Percentiles rank a stretch among this genome's conserved stretches.
These are phyloP conservation scores for Tubosaeta brunneosetosa DNA, from an alignment of 768 basidiomycete species.

Conservation along the genomic window DNA sequence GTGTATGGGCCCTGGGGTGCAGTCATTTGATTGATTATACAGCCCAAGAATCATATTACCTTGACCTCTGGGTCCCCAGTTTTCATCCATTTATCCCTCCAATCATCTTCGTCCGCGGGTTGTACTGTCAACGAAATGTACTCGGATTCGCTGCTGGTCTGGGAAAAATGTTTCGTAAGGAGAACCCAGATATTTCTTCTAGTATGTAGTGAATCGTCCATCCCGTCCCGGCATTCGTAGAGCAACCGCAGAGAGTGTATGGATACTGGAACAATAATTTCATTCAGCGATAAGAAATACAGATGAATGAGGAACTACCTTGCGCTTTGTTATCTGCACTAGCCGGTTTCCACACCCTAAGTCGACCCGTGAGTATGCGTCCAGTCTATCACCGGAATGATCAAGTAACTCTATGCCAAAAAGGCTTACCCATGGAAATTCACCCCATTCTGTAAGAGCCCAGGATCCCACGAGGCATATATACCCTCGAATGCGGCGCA, in stretches of 20 bases:
- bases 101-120: conserved; percentile 41
- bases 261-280: conserved; percentile 29
- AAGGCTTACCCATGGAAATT: conserved; percentile 64
- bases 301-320: conserved; percentile 29
- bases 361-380: not conserved
- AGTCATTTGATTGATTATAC: not conserved
- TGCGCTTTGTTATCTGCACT: conserved; percentile 28
- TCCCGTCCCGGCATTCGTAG: conserved; percentile 23
- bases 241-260: conserved; percentile 39
- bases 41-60: conserved; percentile 20
- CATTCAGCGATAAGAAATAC: not conserved
- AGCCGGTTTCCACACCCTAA: conserved; percentile 43
- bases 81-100: conserved; percentile 22
- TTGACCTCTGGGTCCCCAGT: conserved; percentile 33
- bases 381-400: not conserved
- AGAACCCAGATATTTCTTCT: conserved; percentile 70
- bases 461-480: conserved; percentile 86
- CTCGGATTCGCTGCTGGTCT: conserved; percentile 56
- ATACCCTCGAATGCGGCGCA: conserved; percentile 72
- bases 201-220: conserved; percentile 1
- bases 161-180: conserved; percentile 67
- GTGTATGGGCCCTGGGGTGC: conserved; percentile 38
- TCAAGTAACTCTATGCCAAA: not conserved
- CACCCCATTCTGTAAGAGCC: conserved; percentile 44
- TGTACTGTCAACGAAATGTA: conserved; percentile 56